Base-by-base conservation (phyloP, 345 rosid species). In the Erucastrum elatum region DNA sequence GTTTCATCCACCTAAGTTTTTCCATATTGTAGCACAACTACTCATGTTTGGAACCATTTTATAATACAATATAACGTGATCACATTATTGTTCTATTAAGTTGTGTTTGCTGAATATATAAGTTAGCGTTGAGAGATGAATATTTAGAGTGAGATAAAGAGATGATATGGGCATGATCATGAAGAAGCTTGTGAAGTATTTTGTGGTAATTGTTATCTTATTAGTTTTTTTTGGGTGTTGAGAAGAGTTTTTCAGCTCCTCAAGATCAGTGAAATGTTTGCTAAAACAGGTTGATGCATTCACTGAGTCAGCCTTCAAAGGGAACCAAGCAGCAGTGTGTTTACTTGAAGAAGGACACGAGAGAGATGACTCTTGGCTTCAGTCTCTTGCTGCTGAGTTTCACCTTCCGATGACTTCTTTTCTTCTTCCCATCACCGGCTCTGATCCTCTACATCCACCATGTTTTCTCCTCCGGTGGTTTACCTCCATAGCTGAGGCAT, bases 281-380 rank as follows among this genome's bases (percentile, higher is more conserved):
- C 11, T 55, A 5, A 37, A 64, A 4, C 77, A 86, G 94, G 93
- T 89, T 49, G 90, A 92, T 51, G 92, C 95, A 3, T 92, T 92
- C 84, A 75, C 92, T 0, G 90, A 83, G n/a, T 64, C 89, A 3
- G 80, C 95, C 1, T 92, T 90, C 83, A 84, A 81, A 79, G 94
- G 95, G 4, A 92, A 90, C 77, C 97, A 87, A 4, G 93, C 93
- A 0, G 91, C 86, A 2, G 95, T 90, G 4, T 92, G 95, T 55
- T 77, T 89, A 69, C 77, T 92, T 67, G 91, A 88, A 25, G 89
- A 86, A 60, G 88, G 86, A 2, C 1, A 41, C 27, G 68, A 39
- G 39, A 83, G 80, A 78, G 88, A 87, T 49, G 91, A 92, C 11
- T 64, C 79, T 15, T 92, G 97, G 94, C 17, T 92, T 64, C 93